Conservation (phyloP, 768 basidiomycete species). For the Xerocomellus amylosporus region DNA sequence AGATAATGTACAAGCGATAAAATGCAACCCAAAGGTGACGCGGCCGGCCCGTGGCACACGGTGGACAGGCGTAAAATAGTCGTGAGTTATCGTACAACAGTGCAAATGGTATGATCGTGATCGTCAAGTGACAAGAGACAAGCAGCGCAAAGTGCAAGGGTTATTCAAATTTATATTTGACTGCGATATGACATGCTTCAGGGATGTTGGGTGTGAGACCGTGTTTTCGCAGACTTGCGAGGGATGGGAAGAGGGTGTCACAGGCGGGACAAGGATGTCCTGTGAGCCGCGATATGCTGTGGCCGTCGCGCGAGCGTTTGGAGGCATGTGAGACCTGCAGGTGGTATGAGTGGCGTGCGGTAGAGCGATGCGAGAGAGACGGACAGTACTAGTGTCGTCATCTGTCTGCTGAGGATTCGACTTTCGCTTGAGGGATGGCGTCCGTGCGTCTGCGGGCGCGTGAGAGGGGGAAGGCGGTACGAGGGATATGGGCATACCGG, state of each 20-base stretch:
- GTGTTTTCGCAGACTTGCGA: slow-evolving; percentile 59
- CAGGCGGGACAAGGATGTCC: slow-evolving; percentile 73
- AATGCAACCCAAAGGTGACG: slow-evolving; percentile 14
- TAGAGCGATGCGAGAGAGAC: slow-evolving; percentile 17
- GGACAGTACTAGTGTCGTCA: slow-evolving; percentile 43
- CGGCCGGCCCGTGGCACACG: slow-evolving; percentile 15
- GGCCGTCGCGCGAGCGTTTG: slow-evolving; percentile 48
- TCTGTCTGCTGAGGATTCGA: slow-evolving; percentile 37
- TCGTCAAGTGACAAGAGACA: slow-evolving; percentile 9
- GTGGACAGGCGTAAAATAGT: slow-evolving; percentile 26
- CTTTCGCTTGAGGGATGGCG: slow-evolving; percentile 49
- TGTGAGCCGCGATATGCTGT: slow-evolving; percentile 38
- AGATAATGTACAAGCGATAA: slow-evolving; percentile 28
- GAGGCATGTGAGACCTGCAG: slow-evolving; percentile 50
- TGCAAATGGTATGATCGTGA: slow-evolving; percentile 21
- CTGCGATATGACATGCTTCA: slow-evolving; percentile 71
- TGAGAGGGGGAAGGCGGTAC: slow-evolving; percentile 3
- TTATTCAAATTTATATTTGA: slow-evolving; percentile 70
- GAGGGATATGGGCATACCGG: slow-evolving; percentile 35
- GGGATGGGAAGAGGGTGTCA: slow-evolving; percentile 61
- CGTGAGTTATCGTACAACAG: slow-evolving; percentile 31
- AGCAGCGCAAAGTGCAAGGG: neutral
- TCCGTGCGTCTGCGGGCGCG: slow-evolving; percentile 14
- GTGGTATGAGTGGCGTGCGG: slow-evolving; percentile 15
- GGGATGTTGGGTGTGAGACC: slow-evolving; percentile 50